These are phyloP conservation scores for Epichloe brachyelytri DNA, from an alignment of 2,329 filamentous ascomycete species.

Conservation along the genomic window DNA sequence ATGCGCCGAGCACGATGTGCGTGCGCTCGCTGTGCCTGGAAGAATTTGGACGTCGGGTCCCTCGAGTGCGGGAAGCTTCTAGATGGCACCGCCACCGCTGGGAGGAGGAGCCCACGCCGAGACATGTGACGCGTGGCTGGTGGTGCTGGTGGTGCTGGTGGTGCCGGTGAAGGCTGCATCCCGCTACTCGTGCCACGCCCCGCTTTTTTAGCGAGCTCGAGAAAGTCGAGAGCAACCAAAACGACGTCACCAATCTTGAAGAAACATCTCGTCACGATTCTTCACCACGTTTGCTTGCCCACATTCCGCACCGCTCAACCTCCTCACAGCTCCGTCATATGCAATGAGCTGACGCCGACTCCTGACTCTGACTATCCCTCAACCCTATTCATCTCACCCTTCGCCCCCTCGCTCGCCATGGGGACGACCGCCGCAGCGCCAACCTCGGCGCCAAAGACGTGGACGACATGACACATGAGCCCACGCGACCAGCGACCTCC, in stretches of 20 bases:
- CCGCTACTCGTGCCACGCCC: too few relatives aligned
- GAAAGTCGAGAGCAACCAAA: neutral
- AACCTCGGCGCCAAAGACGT: neutral
- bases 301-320: too few relatives aligned
- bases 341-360: neutral
- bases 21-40: conserved; percentile 2
- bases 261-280: neutral
- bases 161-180: too few relatives aligned
- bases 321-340: too few relatives aligned
- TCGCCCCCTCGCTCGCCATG: conserved; percentile 9
- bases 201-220: neutral
- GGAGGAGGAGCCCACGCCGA: neutral
- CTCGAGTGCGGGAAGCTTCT: neutral
- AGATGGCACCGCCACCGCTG: neutral
- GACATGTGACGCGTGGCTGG: neutral
- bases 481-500: neutral
- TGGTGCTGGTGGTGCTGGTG: neutral
- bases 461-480: neutral
- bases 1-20: conserved; percentile 1
- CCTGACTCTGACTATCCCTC: neutral
- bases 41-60: conserved; percentile 7
- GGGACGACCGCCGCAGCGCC: conserved; percentile 15
- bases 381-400: neutral
- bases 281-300: too few relatives aligned
- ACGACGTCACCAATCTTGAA: neutral